These are phyloP conservation scores for Cylindrotheca fusiformis DNA, from an alignment of 108 stramenopile species.

Conservation along the genomic window DNA sequence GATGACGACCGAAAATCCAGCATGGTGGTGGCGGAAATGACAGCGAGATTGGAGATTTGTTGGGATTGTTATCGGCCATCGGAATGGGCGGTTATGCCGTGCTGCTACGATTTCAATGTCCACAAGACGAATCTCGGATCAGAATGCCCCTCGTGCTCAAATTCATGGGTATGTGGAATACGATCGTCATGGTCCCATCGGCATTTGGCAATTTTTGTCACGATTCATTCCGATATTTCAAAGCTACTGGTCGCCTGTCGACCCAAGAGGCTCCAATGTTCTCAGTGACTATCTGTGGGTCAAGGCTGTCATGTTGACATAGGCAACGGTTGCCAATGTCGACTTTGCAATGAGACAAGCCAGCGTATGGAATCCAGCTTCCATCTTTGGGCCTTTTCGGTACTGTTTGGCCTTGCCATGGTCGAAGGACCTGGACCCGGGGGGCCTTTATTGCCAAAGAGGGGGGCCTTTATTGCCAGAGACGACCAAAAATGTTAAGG, in stretches of 20 bases:
- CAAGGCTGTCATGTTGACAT: not conserved
- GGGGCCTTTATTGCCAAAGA: too few species aligned
- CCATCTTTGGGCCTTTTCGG: not conserved
- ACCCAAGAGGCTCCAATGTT: not conserved
- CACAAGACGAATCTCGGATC: not conserved
- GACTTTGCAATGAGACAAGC: not conserved
- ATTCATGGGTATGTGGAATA: not conserved
- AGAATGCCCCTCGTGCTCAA: not conserved
- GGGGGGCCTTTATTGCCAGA: too few species aligned
- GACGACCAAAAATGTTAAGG: not conserved
- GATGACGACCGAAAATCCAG: constrained; percentile 30
- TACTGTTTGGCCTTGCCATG: not conserved
- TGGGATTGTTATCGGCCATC: not conserved
- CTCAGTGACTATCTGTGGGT: not conserved
- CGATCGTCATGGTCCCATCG: not conserved
- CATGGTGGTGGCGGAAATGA: constrained; percentile 2
- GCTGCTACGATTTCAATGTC: not conserved
- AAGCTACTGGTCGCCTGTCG: not conserved
- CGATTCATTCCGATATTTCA: too few species aligned
- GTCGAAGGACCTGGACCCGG: too few species aligned
- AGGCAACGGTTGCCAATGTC: not conserved
- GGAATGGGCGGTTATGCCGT: not conserved
- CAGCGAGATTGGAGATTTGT: constrained; percentile 1
- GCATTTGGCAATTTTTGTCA: too few species aligned
- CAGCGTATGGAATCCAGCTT: not conserved